These are phyloP conservation scores for Bruguiera sexangula DNA, from an alignment of 345 rosid species.

Conservation along the genomic window DNA sequence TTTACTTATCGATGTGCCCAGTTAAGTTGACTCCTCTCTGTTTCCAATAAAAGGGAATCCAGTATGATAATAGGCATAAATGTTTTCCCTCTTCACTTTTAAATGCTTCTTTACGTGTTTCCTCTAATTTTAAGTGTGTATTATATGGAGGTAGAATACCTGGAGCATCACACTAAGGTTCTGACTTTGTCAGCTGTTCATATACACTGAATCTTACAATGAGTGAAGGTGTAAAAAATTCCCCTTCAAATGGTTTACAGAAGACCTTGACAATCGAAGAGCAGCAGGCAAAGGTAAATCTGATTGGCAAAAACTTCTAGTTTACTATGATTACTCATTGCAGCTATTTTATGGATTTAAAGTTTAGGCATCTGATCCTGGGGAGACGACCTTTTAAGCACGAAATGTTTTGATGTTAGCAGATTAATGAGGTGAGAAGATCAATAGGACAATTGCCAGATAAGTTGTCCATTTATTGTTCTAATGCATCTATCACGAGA, in stretches of 20 bases:
- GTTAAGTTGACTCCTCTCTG: not conserved
- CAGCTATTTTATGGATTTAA: not conserved
- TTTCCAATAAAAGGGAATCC: no score
- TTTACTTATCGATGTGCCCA: not conserved
- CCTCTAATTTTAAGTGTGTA: no score
- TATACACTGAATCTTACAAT: conserved; percentile 27
- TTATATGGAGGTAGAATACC: not conserved
- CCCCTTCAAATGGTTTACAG: conserved; percentile 50
- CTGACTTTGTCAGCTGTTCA: conserved; percentile 9
- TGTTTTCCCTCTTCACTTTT: no score
- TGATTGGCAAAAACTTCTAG: not conserved
- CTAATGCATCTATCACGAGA: conserved; percentile 62
- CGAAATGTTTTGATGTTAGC: conserved; percentile 15
- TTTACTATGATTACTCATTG: not conserved
- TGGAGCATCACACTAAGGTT: conserved; percentile 1
- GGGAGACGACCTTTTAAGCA: conserved; percentile 7
- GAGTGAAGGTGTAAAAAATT: conserved; percentile 42
- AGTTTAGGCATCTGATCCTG: not conserved
- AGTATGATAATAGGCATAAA: no score
- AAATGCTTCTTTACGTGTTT: no score
- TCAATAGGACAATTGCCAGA: conserved; percentile 58
- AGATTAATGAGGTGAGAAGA: conserved; percentile 70
- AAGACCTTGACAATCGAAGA: conserved; percentile 48
- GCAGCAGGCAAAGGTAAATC: conserved; percentile 60
- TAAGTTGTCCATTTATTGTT: conserved; percentile 57